Evolutionary conservation across 164 flowering plant genomes (phyloP), one percentile per base, ranked within the genome.

Genomic region (Tetracentron sinense): DNA sequence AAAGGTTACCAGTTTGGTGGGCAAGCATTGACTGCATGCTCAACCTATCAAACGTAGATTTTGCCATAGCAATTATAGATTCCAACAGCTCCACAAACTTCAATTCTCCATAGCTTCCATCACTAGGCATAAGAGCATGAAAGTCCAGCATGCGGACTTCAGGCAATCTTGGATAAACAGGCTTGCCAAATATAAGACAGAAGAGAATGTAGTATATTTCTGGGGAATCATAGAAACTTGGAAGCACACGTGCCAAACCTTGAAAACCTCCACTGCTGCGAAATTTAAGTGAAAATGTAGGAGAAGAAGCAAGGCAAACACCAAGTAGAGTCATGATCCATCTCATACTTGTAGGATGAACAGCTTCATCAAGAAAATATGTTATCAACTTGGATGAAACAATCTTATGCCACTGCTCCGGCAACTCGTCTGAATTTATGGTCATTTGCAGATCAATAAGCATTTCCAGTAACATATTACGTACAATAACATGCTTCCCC

Each of bases 281-380:
- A 78, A 95, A 95, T 65, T 86, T 95, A 42, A 92, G 89, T 14
- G 89, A 75, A 83, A 95, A 95, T 48, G 96, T 95, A 7, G 91
- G 82, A 51, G 98, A 92, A 22, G 99, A 92, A 57, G 96, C 76
- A 72, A 95, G 88, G 66, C 86, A 90, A 63, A 89, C 96, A 69
- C 99, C 99, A 66, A 95, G 96, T 71, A 95, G 96, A 60, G 98
- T 95, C 96, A 92, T 92, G 61, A 95, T 77, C 99, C 99, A 92
- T 74, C 95, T 90, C 98, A 95, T 95, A 71, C 99, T 95, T 52
- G 98, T 84, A 8, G 98, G 97, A 77, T 95, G 98, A 70, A 92
- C 96, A 70, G 98, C 89, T 79, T 95, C 98, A 71, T 95, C 99
- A 72, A 95, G 91, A 64, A 90, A 95, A 79, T 85, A 92, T 58